A percentile compares a stretch with the other conserved stretches of the same genome.
These are phyloP conservation scores for Blastobotrys mokoenaii DNA, from an alignment of 805 yeast species.

Conservation along the genomic window DNA sequence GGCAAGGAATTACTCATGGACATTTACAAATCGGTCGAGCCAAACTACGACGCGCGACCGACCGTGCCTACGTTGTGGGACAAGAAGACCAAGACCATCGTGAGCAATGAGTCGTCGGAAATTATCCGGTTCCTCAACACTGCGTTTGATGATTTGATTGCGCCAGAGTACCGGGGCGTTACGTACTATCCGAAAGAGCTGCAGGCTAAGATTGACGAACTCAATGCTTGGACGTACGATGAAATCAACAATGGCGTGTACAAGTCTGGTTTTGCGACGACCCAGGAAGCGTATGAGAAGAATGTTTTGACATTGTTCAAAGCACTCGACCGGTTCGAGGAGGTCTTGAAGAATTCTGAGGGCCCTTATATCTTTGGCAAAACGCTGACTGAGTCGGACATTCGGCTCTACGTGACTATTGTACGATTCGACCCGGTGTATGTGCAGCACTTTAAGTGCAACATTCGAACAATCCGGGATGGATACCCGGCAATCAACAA, in stretches of 20 bases:
- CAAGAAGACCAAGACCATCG: conserved; percentile 70
- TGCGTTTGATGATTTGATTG: conserved; percentile 45
- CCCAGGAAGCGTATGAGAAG: conserved; percentile 70
- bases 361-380: conserved; percentile 50
- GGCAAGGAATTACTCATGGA: conserved; percentile 55
- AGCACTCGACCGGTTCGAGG: conserved; percentile 63
- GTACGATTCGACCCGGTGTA: conserved; percentile 89
- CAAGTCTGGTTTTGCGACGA: conserved; percentile 82
- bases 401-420: conserved; percentile 79
- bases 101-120: conserved; percentile 85
- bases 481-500: conserved; percentile 72
- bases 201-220: conserved; percentile 54
- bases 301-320: conserved; percentile 57
- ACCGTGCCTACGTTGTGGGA: conserved; percentile 96
- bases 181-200: conserved; percentile 56
- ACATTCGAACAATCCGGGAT: conserved; percentile 66
- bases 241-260: conserved; percentile 88
- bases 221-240: conserved; percentile 78
- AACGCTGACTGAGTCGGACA: conserved; percentile 79
- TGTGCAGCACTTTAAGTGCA: conserved; percentile 93
- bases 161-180: conserved; percentile 37
- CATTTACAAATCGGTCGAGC: conserved; percentile 65
- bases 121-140: conserved; percentile 76
- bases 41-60: conserved; percentile 70
- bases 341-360: conserved; percentile 36